A percentile compares a stretch with the other conserved stretches of the same genome.
These are phyloP conservation scores for Starmerella riodocensis DNA, from an alignment of 805 yeast species.

Conservation along the genomic window DNA sequence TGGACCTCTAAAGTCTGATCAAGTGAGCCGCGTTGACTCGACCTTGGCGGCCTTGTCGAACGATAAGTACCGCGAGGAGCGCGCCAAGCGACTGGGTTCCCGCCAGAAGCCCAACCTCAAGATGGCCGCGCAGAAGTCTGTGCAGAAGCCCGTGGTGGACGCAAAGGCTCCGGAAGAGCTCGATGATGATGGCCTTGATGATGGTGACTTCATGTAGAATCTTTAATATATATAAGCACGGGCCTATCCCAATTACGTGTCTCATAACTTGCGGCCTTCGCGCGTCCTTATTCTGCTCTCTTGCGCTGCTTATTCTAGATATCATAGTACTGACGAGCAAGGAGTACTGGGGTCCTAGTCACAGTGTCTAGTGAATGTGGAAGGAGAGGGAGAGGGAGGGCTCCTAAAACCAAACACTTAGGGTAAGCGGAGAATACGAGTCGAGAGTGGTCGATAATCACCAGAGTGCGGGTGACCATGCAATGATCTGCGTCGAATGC, in stretches of 20 bases:
- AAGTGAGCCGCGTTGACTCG: conserved; percentile 69
- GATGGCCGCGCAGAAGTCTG: conserved; percentile 42
- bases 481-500: conserved; percentile 86
- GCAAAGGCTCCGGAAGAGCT: conserved; percentile 40
- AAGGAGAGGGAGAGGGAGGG: no score
- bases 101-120: conserved; percentile 83
- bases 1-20: conserved; percentile 69
- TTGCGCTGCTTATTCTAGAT: no score
- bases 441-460: no score
- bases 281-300: no score
- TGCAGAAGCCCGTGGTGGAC: conserved; percentile 36
- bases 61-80: conserved; percentile 80
- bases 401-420: no score
- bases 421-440: no score
- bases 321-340: no score
- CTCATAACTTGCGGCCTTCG: no score
- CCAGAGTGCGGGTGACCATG: no score
- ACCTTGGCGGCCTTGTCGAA: conserved; percentile 69
- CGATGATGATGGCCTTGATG: conserved; percentile 29
- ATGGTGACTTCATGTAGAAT: conserved; percentile 33
- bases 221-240: neutral
- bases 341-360: no score
- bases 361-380: no score
- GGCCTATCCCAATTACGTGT: no score
- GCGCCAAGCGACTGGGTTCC: conserved; percentile 78